Percentiles rank a stretch among this genome's conserved stretches.
Conservation (phyloP, 257 asterid species). For the Jaltomata sinuosa region DNA sequence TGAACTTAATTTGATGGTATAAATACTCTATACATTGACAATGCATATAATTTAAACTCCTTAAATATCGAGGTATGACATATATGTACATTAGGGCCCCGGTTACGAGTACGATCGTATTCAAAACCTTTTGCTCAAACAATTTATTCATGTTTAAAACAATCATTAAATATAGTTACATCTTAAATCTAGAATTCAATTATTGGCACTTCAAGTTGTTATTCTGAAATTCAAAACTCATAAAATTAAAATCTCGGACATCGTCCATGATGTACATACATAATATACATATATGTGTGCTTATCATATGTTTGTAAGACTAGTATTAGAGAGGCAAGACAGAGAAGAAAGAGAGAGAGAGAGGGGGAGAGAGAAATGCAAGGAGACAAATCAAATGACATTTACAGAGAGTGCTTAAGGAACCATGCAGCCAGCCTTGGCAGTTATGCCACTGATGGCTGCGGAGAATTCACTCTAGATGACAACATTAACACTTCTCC, state of each 20-base stretch:
- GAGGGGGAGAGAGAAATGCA: constrained; percentile 26
- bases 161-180: too few species aligned
- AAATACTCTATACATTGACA: neutral
- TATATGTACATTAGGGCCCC: too few species aligned
- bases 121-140: too few species aligned
- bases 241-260: neutral
- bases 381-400: constrained; percentile 23
- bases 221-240: neutral
- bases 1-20: neutral
- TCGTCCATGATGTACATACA: neutral
- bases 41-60: neutral
- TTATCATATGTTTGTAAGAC: neutral
- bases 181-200: too few species aligned
- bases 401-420: constrained; percentile 49
- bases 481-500: constrained; percentile 3
- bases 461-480: constrained; percentile 52
- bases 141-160: too few species aligned
- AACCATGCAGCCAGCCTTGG: constrained; percentile 85
- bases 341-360: neutral
- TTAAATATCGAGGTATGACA: neutral
- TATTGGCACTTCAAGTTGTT: neutral
- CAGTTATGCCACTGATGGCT: constrained; percentile 77
- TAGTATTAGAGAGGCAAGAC: neutral
- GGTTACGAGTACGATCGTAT: too few species aligned
- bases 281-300: neutral